Conservation (phyloP, 2,329 filamentous ascomycete species). For the Trichoderma oligosporum region DNA sequence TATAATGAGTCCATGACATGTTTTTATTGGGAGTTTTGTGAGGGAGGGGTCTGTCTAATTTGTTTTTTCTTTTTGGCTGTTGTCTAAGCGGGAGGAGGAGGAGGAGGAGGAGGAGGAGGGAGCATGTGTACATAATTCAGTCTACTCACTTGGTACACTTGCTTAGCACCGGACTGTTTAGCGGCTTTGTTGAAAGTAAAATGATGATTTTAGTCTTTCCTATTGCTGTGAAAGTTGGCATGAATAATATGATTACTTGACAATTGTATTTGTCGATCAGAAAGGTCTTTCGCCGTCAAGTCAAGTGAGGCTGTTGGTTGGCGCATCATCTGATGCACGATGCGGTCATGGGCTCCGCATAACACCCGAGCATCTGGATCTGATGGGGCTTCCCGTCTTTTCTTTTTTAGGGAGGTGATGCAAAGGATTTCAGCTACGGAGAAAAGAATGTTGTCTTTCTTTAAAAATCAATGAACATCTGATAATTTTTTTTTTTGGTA, state of each 20-base stretch:
- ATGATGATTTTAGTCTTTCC: background rate
- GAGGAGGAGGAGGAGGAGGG: background rate
- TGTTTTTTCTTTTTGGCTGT: background rate
- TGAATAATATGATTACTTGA: too few species aligned
- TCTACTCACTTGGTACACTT: background rate
- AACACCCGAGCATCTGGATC: constrained; percentile 10
- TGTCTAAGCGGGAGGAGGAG: background rate
- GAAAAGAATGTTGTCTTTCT: background rate
- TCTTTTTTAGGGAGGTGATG: background rate
- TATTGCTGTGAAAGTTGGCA: background rate
- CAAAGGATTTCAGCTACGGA: background rate
- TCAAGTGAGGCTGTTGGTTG: background rate
- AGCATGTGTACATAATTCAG: background rate
- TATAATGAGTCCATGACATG: background rate
- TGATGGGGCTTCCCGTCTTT: background rate
- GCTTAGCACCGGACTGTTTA: too few species aligned
- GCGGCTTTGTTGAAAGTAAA: background rate
- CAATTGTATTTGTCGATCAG: too few species aligned
- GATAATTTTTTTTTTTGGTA: too few species aligned
- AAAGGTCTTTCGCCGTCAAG: too few species aligned
- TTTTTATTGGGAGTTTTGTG: background rate
- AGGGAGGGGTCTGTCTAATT: background rate
- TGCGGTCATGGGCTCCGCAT: constrained; percentile 17
- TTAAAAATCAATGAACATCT: too few species aligned
- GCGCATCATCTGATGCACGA: constrained; percentile 15